These are phyloP conservation scores for Primulina eburnea DNA, from an alignment of 257 asterid species.

Conservation along the genomic window DNA sequence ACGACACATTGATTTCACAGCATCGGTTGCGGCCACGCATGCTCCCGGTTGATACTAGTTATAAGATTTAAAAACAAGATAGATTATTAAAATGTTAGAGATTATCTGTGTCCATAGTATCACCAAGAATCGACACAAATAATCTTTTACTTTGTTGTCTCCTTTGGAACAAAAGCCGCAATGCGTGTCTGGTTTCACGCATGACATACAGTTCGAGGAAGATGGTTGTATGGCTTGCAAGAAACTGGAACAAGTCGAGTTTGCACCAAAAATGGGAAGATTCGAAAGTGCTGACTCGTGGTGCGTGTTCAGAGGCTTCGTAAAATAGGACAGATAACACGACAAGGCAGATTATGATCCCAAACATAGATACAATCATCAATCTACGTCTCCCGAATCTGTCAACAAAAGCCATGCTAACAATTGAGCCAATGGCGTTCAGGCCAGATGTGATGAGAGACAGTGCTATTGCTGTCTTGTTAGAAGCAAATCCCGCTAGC, in stretches of 20 bases:
- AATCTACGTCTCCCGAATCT: slow-evolving; percentile 61
- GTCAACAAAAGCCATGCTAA: slow-evolving; percentile 67
- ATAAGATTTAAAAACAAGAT: neutral
- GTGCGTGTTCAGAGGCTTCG: slow-evolving; percentile 55
- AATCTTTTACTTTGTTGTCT: slow-evolving; percentile 40
- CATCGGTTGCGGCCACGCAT: slow-evolving; percentile 38
- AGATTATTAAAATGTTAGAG: neutral
- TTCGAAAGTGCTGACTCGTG: slow-evolving; percentile 37
- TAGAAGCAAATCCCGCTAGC: slow-evolving; percentile 75
- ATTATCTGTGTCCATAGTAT: no score
- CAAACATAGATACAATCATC: slow-evolving; percentile 66
- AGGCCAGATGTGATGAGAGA: slow-evolving; percentile 77
- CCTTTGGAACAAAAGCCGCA: slow-evolving; percentile 63
- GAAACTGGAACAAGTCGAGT: slow-evolving; percentile 51
- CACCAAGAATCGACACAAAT: no score
- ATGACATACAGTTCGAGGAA: slow-evolving; percentile 58
- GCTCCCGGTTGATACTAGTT: slow-evolving; percentile 60
- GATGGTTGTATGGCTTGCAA: slow-evolving; percentile 30
- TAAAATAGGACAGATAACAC: slow-evolving; percentile 44
- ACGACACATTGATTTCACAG: slow-evolving; percentile 29
- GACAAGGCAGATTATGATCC: slow-evolving; percentile 56
- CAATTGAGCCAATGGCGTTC: slow-evolving; percentile 60
- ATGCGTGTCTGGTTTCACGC: slow-evolving; percentile 39
- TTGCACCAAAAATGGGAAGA: slow-evolving; percentile 50
- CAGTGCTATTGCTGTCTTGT: slow-evolving; percentile 66